Conservation (phyloP, 441 rosid species). For the Viola pubescens region DNA sequence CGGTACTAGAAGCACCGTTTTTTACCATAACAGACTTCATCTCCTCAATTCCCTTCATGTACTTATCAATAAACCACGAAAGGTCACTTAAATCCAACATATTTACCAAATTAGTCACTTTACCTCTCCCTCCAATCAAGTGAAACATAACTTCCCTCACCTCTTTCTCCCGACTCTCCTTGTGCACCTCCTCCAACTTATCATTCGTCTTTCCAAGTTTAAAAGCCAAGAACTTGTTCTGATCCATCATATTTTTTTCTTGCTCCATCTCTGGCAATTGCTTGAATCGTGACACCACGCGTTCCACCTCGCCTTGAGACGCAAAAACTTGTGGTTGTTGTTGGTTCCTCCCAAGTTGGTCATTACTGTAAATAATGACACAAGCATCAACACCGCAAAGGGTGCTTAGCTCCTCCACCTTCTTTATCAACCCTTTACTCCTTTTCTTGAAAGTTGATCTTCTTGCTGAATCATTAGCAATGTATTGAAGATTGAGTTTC, state of each 20-base stretch:
- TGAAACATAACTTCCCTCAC: conserved; percentile 35
- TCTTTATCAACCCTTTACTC: conserved; percentile 50
- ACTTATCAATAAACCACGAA: conserved; percentile 24
- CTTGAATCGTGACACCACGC: conserved; percentile 29
- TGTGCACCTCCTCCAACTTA: conserved; percentile 25
- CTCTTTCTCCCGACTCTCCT: conserved; percentile 39
- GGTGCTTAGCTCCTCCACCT: conserved; percentile 41
- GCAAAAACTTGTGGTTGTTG: conserved; percentile 32
- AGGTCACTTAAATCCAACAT: conserved; percentile 33
- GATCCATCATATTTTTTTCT: conserved; percentile 48
- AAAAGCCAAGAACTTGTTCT: conserved; percentile 36
- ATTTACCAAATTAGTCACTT: conserved; percentile 6
- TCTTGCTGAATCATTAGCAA: conserved; percentile 39
- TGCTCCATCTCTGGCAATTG: conserved; percentile 39
- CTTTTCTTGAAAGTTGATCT: conserved; percentile 52
- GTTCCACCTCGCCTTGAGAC: conserved; percentile 23
- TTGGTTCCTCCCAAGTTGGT: conserved; percentile 23
- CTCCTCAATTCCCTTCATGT: conserved; percentile 21
- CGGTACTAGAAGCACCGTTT: background rate
- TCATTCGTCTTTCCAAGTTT: conserved; percentile 29
- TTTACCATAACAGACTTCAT: background rate
- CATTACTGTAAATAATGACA: conserved; percentile 31
- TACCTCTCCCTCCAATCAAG: conserved; percentile 18
- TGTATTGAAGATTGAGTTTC: conserved; percentile 51
- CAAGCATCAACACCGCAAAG: conserved; percentile 49